Evolutionary conservation across 2,329 filamentous ascomycete genomes (phyloP), one percentile per base, ranked within the genome.

Genomic region (Ascochyta pisi): DNA sequence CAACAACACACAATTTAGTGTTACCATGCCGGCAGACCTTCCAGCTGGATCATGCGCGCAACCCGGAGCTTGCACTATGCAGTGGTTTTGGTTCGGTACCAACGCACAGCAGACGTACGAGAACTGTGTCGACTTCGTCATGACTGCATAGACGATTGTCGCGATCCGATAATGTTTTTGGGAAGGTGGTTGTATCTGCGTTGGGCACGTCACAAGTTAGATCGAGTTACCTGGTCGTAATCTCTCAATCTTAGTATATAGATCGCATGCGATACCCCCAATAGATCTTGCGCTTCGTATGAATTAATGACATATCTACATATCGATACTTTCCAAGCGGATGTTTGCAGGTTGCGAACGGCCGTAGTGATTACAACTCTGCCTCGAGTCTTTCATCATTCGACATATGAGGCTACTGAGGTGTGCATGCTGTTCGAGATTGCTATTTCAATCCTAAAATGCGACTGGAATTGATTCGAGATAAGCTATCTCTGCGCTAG

Each of bases 1-100:
- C 15, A 75, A 79, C 62, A 76, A 84, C 68, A 79, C 76, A 46
- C 70, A 75, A 42, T 85, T 85, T 72, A 76, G 69, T 60, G 71
- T 86, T 60, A 83, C 78, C 39, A 82, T 86, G 62, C 84, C 83
- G 5, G 64, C 66, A 19, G 75, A 81, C 52, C 70, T 84, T 27
- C 74, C 55, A 2, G 41, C 49, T 13, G 69, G 64, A 40, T 62
- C 77, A 47, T 83, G 81, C 64, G 67, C 76, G 29, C 76, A 69
- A 13, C 77, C 79, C 8, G 83, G 83, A 19, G 68, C 73, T 52
- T 82, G 80, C 64, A 82, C 82, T 2, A 75, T 88, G 52, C 85
- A 87, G 71, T 86, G 85, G 84, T 86, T 81, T 70, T 88, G 85
- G 85, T 80, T 84, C 60, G 84, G 84, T 4, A 72, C 73, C 7